Percentiles rank a stretch among this genome's conserved stretches.
Conservation (phyloP, 169 alveolate genomes). For the Eimeria praecox region DNA sequence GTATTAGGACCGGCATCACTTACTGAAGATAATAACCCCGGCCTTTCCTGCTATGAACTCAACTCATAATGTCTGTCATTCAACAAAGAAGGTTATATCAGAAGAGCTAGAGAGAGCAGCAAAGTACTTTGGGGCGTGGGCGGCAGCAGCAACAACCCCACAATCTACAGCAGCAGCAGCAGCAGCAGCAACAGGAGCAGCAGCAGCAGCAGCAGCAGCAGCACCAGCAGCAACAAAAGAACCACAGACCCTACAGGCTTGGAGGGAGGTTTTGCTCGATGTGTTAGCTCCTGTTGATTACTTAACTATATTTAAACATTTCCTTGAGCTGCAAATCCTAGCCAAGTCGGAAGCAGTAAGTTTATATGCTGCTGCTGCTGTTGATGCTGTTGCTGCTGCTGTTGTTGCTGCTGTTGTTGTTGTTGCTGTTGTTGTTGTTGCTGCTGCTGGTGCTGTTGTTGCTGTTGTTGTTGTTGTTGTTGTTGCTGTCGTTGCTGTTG, state of each 20-base stretch:
- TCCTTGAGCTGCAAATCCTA: conserved; percentile 62
- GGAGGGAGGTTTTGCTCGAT: conserved; percentile 64
- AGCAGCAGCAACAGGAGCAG: not conserved
- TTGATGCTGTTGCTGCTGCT: not conserved
- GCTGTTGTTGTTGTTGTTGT: not conserved
- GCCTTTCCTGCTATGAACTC: conserved; percentile 99
- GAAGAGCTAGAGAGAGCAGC: conserved; percentile 95
- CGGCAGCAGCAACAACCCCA: conserved; percentile 42
- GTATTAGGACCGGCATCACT: conserved; percentile 91
- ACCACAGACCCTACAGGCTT: not conserved
- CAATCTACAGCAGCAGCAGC: no score
- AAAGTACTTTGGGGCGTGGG: conserved; percentile 82
- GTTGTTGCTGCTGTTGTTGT: not conserved
- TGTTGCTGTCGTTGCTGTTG: not conserved
- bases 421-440: not conserved
- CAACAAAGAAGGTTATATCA: conserved; percentile 95
- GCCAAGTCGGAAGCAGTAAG: conserved; percentile 76
- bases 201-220: conserved; percentile 47
- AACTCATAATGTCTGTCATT: conserved; percentile 94
- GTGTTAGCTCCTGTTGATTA: conserved; percentile 43
- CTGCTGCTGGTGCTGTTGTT: not conserved
- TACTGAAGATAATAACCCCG: conserved; percentile 98
- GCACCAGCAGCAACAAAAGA: not conserved
- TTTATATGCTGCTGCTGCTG: not conserved
- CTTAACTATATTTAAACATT: conserved; percentile 40